Conservation (phyloP, 192 early-diverging fungal genomes). For the Spinellus fusiger region DNA sequence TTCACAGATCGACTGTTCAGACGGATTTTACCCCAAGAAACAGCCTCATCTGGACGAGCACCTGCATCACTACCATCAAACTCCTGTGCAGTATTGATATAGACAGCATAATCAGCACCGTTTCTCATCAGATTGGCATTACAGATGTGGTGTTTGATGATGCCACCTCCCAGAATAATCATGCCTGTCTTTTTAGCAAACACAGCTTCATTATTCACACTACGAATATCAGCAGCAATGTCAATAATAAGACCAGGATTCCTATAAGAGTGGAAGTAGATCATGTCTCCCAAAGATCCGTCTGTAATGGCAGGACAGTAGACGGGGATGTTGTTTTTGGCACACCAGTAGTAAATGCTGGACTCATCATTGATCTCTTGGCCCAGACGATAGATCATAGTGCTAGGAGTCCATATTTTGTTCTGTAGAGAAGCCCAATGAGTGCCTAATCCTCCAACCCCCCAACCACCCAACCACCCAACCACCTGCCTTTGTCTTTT, state of each 20-base stretch:
- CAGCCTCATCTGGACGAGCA: conserved; percentile 94
- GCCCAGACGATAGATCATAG: conserved; percentile 81
- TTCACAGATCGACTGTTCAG: conserved; percentile 80
- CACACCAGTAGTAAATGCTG: conserved; percentile 91
- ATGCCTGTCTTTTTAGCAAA: conserved; percentile 95
- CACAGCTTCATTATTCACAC: conserved; percentile 89
- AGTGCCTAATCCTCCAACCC: background rate
- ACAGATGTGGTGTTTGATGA: conserved; percentile 98
- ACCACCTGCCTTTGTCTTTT: conserved; percentile 59
- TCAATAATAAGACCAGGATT: conserved; percentile 94
- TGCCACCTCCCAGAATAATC: conserved; percentile 94
- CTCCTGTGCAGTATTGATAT: conserved; percentile 96
- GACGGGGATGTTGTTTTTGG: conserved; percentile 90
- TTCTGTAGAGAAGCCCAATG: conserved; percentile 31
- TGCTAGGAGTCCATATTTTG: conserved; percentile 87
- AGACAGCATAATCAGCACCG: conserved; percentile 94
- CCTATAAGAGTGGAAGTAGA: conserved; percentile 97
- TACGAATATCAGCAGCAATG: conserved; percentile 85
- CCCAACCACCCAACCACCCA: background rate
- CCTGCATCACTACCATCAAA: conserved; percentile 98
- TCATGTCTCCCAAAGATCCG: conserved; percentile 97
- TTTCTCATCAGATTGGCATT: conserved; percentile 99
- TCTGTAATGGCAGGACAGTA: conserved; percentile 98
- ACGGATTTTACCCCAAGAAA: conserved; percentile 97
- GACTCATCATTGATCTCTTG: conserved; percentile 82